phyloP scores from a whole-genome alignment of 2,329 filamentous ascomycete genomes.

The Aspergillus sp. region DNA sequence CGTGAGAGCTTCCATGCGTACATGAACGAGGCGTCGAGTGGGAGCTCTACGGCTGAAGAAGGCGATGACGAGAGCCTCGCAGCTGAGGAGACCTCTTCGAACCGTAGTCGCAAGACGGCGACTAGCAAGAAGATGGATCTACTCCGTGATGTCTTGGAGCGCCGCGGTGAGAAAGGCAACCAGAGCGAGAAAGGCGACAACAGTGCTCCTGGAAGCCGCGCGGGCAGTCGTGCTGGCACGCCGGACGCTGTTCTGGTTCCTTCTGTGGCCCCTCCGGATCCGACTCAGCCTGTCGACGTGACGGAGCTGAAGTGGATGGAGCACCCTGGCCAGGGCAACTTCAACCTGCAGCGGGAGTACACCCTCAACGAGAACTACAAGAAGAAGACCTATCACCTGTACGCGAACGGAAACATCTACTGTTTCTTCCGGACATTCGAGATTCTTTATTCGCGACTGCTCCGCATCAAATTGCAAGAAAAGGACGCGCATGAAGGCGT shows the following conservation, averaged over 20 bases:
- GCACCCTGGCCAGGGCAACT: slow-evolving; percentile 50
- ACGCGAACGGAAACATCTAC: slow-evolving; percentile 83
- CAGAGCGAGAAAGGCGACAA: slow-evolving; percentile 67
- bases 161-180: slow-evolving; percentile 61
- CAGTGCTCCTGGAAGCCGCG: slow-evolving; percentile 61
- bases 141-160: slow-evolving; percentile 80
- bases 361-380: slow-evolving; percentile 71
- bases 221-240: slow-evolving; percentile 63
- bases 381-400: slow-evolving; percentile 79
- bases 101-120: slow-evolving; percentile 55
- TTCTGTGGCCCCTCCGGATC: slow-evolving; percentile 38
- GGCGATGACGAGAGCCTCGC: slow-evolving; percentile 65
- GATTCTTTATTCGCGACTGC: slow-evolving; percentile 76
- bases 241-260: slow-evolving; percentile 58
- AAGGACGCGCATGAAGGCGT: slow-evolving; percentile 67
- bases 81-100: slow-evolving; percentile 63
- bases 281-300: slow-evolving; percentile 49
- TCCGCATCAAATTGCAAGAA: slow-evolving; percentile 75
- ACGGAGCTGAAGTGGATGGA: slow-evolving; percentile 53
- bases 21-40: slow-evolving; percentile 62
- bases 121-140: slow-evolving; percentile 69
- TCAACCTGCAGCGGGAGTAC: slow-evolving; percentile 59
- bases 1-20: slow-evolving; percentile 62
- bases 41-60: slow-evolving; percentile 66
- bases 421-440: slow-evolving; percentile 94